A percentile compares a stretch with the other conserved stretches of the same genome.
These are phyloP conservation scores for Linum lewisii DNA, from an alignment of 345 rosid genomes.

Conservation along the genomic window DNA sequence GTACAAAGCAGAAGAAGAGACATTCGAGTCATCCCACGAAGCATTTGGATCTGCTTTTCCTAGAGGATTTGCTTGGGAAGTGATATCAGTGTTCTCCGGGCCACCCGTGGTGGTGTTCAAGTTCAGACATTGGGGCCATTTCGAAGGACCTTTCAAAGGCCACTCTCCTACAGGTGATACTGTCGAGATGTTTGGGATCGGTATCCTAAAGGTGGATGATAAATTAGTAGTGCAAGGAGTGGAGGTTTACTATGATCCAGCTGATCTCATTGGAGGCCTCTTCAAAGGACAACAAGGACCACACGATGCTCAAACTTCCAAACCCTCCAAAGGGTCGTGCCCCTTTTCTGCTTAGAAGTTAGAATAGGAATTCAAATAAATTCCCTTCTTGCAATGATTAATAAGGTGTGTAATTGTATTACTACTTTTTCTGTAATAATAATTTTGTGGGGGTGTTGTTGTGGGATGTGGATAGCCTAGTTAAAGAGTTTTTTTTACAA, in stretches of 20 bases:
- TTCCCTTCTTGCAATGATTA: too few relatives aligned
- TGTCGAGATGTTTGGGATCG: constrained; percentile 54
- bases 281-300: constrained; percentile 21
- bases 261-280: constrained; percentile 54
- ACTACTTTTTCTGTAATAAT: too few relatives aligned
- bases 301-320: not conserved
- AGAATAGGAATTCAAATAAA: too few relatives aligned
- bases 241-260: constrained; percentile 62
- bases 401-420: too few relatives aligned
- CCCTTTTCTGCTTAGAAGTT: not conserved
- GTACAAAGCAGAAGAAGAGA: constrained; percentile 66
- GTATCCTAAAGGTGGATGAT: constrained; percentile 71
- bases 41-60: constrained; percentile 56
- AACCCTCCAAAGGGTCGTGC: not conserved
- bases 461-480: too few relatives aligned
- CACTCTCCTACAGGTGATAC: constrained; percentile 64
- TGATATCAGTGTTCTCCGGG: constrained; percentile 51
- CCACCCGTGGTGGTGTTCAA: constrained; percentile 69
- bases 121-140: constrained; percentile 87
- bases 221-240: constrained; percentile 49
- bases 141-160: constrained; percentile 61
- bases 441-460: too few relatives aligned
- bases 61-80: constrained; percentile 81
- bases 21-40: constrained; percentile 66
- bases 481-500: too few relatives aligned